Evolutionary conservation across 2,329 filamentous ascomycete genomes (phyloP), one percentile per base, ranked within the genome.

Genomic region (Scytalidium lignicola): DNA sequence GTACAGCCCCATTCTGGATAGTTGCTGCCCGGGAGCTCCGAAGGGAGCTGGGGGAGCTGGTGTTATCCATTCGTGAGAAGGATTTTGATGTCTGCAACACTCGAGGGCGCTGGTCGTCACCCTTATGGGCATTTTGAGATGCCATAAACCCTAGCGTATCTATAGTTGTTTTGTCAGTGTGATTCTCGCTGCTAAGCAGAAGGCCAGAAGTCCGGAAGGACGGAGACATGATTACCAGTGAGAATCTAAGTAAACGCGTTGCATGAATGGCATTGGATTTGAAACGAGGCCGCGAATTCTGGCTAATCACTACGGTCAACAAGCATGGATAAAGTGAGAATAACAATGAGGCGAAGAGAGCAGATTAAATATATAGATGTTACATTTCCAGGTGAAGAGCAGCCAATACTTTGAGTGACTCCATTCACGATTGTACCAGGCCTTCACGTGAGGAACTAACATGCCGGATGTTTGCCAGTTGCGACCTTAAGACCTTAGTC

Each of bases 1-100:
- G 41, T 21, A 52, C 49, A 41, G 56, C 47, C n/a, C 54, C 59
- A 61, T 62, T 63, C 47, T 61, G 59, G 8, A 64, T 55, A 15
- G 65, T 65, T 43, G 55, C 64, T 20, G 65, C 58, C 46, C 61
- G 49, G 39, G 58, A 57, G 37, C 42, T 53, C 51, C 61, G 56
- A 43, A 47, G 54, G 10, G 45, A 41, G 17, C 23, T 54, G 26
- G 55, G 55, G 21, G 59, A 53, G 43, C 52, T 58, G 4, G 50
- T 37, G 6, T 57, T 53, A 22, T 67, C 67, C 46, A 65, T 55
- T 45, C 63, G 63, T 40, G 67, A 62, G 48, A 70, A 71, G 22
- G 67, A 71, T 43, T 67, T 66, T 21, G 67, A 67, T n/a, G 60
- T 49, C 28, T 68, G 61, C 32, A 67, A 56, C 40, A 61, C 62